A percentile compares a stretch with the other conserved stretches of the same genome.
Conservation (phyloP, 140 eudicot genomes). For the Ambrosia hybrid region DNA sequence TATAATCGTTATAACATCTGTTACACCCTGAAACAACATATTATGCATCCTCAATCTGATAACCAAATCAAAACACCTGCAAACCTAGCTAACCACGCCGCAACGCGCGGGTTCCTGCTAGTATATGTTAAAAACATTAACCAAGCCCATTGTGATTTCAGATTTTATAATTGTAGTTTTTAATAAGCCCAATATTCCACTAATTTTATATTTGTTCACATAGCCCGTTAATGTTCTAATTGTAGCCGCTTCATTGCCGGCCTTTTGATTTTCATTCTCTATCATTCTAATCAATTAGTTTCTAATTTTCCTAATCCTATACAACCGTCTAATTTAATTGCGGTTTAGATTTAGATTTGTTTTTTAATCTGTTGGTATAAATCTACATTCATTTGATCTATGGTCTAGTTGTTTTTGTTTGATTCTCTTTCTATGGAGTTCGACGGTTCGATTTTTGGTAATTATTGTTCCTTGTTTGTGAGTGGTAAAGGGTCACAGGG, state of each 20-base stretch:
- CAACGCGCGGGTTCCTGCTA: too few relatives aligned
- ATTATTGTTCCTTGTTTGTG: neutral
- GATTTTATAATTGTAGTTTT: too few relatives aligned
- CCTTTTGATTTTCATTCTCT: constrained; percentile 73
- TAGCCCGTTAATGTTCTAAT: constrained; percentile 37
- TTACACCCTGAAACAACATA: too few relatives aligned
- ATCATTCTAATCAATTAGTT: constrained; percentile 67
- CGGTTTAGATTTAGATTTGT: neutral
- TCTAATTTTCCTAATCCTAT: constrained; percentile 94
- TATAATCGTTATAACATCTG: too few relatives aligned
- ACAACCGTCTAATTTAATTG: constrained; percentile 29
- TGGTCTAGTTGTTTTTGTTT: neutral
- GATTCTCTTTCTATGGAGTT: constrained; percentile 41
- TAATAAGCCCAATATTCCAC: too few relatives aligned
- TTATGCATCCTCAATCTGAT: too few relatives aligned
- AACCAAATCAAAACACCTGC: too few relatives aligned
- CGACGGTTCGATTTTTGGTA: constrained; percentile 49
- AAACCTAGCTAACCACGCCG: too few relatives aligned
- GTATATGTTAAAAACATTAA: too few relatives aligned
- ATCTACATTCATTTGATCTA: neutral
- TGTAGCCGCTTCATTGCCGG: constrained; percentile 95
- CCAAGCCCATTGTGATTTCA: too few relatives aligned
- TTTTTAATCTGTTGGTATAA: neutral
- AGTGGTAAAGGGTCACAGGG: too few relatives aligned
- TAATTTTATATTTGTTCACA: too few relatives aligned